Evolutionary conservation across 2,329 filamentous ascomycete genomes (phyloP).

Genomic region (Clathrospora elynae): DNA sequence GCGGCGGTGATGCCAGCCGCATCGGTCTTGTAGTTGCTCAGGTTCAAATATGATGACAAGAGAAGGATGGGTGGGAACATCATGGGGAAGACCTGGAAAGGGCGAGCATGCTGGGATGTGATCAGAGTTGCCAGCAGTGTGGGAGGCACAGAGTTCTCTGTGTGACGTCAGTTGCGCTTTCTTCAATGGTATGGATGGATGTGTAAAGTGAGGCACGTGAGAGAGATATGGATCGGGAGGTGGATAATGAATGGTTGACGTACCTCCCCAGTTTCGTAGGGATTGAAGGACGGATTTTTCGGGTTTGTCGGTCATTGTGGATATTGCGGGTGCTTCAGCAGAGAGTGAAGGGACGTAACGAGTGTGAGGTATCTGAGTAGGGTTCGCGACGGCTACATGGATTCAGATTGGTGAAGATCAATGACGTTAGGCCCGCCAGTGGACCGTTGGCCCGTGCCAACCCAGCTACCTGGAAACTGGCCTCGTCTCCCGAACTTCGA

Average conservation of each 20-base stretch:
- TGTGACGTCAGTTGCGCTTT: conserved; percentile 9
- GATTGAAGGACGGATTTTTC: conserved; percentile 51
- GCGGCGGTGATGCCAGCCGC: conserved; percentile 67
- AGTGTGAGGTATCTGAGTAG: not conserved
- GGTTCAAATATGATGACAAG: conserved; percentile 69
- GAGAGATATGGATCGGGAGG: not conserved
- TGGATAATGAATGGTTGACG: conserved; percentile 28
- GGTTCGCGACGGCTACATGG: conserved; percentile 4
- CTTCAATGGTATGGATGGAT: not conserved
- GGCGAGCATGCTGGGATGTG: conserved; percentile 68
- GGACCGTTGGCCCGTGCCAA: conserved; percentile 23
- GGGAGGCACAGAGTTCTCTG: conserved; percentile 68
- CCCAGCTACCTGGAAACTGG: conserved; percentile 36
- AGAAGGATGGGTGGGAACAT: conserved; percentile 69
- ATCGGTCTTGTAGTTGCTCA: conserved; percentile 66
- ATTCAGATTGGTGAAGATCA: conserved; percentile 23
- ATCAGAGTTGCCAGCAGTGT: conserved; percentile 69
- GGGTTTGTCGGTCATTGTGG: conserved; percentile 48
- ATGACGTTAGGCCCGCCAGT: conserved; percentile 32
- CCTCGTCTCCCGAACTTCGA: conserved; percentile 29
- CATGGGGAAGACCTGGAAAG: conserved; percentile 69
- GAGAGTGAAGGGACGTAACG: not conserved
- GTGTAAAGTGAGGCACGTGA: conserved; percentile 11
- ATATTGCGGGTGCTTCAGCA: not conserved
- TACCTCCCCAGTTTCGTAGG: conserved; percentile 59